phyloP scores from a whole-genome alignment of 2,329 filamentous ascomycete species.

The Talaromyces sp. region DNA sequence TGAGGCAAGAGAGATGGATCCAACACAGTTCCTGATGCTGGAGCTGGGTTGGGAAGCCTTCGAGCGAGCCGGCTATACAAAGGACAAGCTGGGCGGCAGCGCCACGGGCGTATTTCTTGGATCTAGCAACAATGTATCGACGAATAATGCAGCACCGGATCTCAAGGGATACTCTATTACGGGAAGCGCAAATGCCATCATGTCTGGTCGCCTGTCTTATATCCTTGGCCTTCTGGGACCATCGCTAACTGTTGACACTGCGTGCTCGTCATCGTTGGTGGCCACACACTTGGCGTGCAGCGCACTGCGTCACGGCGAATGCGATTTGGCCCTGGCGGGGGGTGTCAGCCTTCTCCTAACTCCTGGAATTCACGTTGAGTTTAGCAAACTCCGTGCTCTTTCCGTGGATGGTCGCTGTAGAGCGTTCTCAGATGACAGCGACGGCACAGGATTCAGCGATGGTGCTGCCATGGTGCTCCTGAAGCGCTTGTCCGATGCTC shows the following conservation, averaged over 20 bases:
- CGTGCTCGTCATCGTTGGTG: slow-evolving; percentile 33
- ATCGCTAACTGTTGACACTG: not conserved
- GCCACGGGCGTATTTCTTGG: slow-evolving; percentile 15
- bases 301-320: slow-evolving; percentile 18
- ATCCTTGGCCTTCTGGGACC: slow-evolving; percentile 10
- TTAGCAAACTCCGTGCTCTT: slow-evolving; percentile 9
- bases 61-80: slow-evolving; percentile 17
- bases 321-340: slow-evolving; percentile 16
- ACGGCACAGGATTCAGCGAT: slow-evolving; percentile 33
- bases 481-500: slow-evolving; percentile 25
- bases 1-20: slow-evolving; percentile 20
- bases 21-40: slow-evolving; percentile 20
- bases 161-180: slow-evolving; percentile 18
- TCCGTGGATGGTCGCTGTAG: slow-evolving; percentile 21
- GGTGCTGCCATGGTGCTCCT: slow-evolving; percentile 25
- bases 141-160: slow-evolving; percentile 8
- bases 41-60: slow-evolving; percentile 21
- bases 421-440: slow-evolving; percentile 28
- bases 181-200: slow-evolving; percentile 10
- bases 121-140: slow-evolving; percentile 12
- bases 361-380: not conserved
- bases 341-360: slow-evolving; percentile 19
- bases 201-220: slow-evolving; percentile 23
- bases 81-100: slow-evolving; percentile 14
- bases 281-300: slow-evolving; percentile 34